A percentile compares a stretch with the other conserved stretches of the same genome.
phyloP scores from a whole-genome alignment of 768 basidiomycete genomes.

The Hirschioporus abietinus region DNA sequence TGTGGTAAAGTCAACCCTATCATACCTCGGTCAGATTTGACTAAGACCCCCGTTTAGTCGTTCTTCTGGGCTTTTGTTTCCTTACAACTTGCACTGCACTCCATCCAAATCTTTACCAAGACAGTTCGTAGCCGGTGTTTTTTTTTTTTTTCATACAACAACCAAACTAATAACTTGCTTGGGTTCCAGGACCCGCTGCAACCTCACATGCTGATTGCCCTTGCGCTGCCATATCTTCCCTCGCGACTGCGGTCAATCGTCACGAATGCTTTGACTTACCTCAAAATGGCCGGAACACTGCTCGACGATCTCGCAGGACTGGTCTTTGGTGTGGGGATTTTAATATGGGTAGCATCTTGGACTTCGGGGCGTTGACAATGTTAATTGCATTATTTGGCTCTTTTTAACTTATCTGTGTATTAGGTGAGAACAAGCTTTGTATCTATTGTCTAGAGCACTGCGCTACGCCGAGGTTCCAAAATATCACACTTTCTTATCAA shows the following conservation, averaged over 20 bases:
- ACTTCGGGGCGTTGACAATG: background rate
- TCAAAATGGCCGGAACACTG: constrained; percentile 61
- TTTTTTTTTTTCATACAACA: background rate
- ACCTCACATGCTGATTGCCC: constrained; percentile 52
- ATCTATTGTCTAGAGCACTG: background rate
- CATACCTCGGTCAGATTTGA: constrained; percentile 2
- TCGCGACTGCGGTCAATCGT: constrained; percentile 58
- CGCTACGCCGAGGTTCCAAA: background rate
- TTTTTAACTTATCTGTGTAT: background rate
- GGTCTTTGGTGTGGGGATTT: constrained; percentile 66
- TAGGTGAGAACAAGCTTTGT: background rate
- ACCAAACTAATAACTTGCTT: background rate
- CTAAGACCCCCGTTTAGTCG: constrained; percentile 37
- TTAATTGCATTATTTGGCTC: background rate
- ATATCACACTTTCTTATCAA: background rate
- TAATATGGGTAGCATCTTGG: constrained; percentile 51
- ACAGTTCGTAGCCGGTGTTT: constrained; percentile 41
- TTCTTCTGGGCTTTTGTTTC: constrained; percentile 83
- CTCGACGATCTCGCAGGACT: constrained; percentile 68
- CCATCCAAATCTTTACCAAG: constrained; percentile 63
- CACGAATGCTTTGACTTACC: constrained; percentile 57
- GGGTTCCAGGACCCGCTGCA: constrained; percentile 46
- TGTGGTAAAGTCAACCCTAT: constrained; percentile 42
- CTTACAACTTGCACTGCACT: constrained; percentile 65
- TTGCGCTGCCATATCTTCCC: constrained; percentile 63